Evolutionary conservation across 805 yeast genomes (phyloP).

Genomic region (Pichia exigua): DNA sequence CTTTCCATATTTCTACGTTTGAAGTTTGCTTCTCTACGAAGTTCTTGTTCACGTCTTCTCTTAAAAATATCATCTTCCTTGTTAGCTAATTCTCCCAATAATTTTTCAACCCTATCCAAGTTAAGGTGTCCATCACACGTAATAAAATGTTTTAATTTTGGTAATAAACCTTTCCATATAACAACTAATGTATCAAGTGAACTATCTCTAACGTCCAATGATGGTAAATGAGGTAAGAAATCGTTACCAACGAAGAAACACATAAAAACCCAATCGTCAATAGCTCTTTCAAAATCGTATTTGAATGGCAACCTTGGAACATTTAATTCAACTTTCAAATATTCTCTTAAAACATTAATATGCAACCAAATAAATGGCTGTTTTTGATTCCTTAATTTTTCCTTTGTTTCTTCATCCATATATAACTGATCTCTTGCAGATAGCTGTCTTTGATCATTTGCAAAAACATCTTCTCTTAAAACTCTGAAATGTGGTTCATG

Average conservation of each 20-base stretch:
- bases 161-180: conserved; percentile 74
- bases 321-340: conserved; percentile 71
- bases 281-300: conserved; percentile 88
- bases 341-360: conserved; percentile 79
- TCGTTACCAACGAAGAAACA: conserved; percentile 98
- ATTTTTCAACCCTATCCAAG: conserved; percentile 63
- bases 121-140: conserved; percentile 86
- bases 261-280: conserved; percentile 98
- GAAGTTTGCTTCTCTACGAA: conserved; percentile 55
- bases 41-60: conserved; percentile 59
- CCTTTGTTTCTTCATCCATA: conserved; percentile 54
- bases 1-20: conserved; percentile 48
- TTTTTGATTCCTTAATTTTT: conserved; percentile 36
- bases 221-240: conserved; percentile 93
- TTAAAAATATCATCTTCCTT: conserved; percentile 77
- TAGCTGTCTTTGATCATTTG: conserved; percentile 52
- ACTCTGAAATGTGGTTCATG: conserved; percentile 97
- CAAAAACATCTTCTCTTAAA: conserved; percentile 93
- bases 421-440: conserved; percentile 41
- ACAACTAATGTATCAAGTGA: conserved; percentile 76
- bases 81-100: conserved; percentile 55
- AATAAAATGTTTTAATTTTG: conserved; percentile 63
- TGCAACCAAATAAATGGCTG: conserved; percentile 95
- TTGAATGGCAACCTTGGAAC: conserved; percentile 63
- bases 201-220: conserved; percentile 89